Conservation (phyloP, 345 rosid species). For the Eutrema yunnanense region DNA sequence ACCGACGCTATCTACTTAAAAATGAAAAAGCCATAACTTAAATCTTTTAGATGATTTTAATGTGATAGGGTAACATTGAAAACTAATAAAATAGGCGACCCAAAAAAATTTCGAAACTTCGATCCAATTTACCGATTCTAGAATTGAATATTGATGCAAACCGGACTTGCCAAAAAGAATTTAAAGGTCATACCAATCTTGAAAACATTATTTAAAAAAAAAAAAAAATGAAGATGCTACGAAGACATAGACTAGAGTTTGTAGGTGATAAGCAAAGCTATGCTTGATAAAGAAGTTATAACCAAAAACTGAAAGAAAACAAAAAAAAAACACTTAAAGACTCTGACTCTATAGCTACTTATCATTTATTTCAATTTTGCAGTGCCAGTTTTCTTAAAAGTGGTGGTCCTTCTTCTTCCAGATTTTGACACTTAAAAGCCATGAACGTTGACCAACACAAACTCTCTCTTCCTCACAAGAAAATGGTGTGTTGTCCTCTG, state of each 20-base stretch:
- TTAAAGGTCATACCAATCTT: neutral
- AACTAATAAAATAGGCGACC: no score
- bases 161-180: neutral
- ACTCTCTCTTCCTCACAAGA: slow-evolving; percentile 26
- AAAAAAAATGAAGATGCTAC: neutral
- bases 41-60: no score
- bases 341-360: neutral
- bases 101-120: no score
- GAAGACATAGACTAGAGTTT: neutral
- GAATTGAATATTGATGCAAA: neutral
- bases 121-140: no score
- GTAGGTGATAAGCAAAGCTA: neutral
- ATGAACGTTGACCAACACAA: slow-evolving; percentile 29
- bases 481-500: slow-evolving; percentile 22
- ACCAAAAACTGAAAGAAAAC: neutral
- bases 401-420: slow-evolving; percentile 10
- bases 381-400: slow-evolving; percentile 1
- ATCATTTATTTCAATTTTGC: slow-evolving; percentile 6
- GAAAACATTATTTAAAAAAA: neutral
- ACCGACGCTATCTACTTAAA: no score
- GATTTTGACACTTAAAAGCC: slow-evolving; percentile 1
- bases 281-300: slow-evolving; percentile 10
- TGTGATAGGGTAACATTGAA: no score
- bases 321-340: neutral
- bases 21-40: no score